Evolutionary conservation across 176 grass and related monocot species (phyloP), one percentile per base, ranked within the genome.

Genomic region (Carex scoparia): DNA sequence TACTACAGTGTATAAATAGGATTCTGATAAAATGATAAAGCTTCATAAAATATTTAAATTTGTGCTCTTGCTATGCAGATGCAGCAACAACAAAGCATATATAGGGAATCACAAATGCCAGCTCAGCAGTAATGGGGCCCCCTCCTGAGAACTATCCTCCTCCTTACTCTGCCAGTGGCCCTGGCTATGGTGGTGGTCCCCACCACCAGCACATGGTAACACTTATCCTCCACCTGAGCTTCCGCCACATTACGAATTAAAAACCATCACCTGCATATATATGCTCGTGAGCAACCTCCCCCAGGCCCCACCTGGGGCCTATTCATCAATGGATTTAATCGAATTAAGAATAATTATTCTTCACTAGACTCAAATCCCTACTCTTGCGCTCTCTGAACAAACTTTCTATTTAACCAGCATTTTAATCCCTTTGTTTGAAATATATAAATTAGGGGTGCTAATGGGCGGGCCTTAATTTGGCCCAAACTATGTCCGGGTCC

Each of bases 111-210:
- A 79, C 92, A 88, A 81, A 98, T 92, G 92, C 88, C 92, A 37
- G 55, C 64, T 33, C 92, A 88, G 74, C 92, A 94, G 61, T 74
- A 82, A 30, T 93, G 91, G 91, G 92, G 89, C 93, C 96, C 18
- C 96, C 91, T 89, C 91, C 93, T 14, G 93, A 94, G 87, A 85
- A 83, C 37, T 94, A 88, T 90, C 93, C 91, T 62, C 90, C 91
- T 87, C 88, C 81, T 40, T 85, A 86, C 79, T 80, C 89, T 72
- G 89, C 88, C 66, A 80, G 84, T 54, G 91, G 88, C 53, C 89
- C 91, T 79, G 86, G 79, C 68, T 98, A 93, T 93, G 92, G 64
- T 61, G 86, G 90, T 54, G 94, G 94, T 80, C 89, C 87, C 68
- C 74, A 79, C n/a, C 94, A 94, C 89, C 90, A 61, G 63, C 33